These are phyloP conservation scores for Drechslera avenae DNA, from an alignment of 2,329 filamentous ascomycete species.

Conservation along the genomic window DNA sequence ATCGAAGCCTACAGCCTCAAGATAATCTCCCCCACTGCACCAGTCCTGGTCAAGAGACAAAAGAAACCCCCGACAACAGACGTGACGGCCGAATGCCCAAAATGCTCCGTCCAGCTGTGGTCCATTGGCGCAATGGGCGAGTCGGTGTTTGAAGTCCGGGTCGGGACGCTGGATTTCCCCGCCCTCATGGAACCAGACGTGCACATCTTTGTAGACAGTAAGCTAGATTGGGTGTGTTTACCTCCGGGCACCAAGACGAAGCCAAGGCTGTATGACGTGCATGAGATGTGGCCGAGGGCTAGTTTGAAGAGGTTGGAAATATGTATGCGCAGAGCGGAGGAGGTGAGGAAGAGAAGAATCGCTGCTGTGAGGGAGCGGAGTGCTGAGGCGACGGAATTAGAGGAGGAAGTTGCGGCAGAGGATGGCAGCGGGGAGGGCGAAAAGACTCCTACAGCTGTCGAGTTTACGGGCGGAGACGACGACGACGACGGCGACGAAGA, in stretches of 20 bases:
- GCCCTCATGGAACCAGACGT: slow-evolving; percentile 39
- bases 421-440: slow-evolving; percentile 25
- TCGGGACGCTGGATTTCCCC: slow-evolving; percentile 38
- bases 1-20: slow-evolving; percentile 34
- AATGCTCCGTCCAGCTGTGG: slow-evolving; percentile 34
- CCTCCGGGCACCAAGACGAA: slow-evolving; percentile 29
- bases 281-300: slow-evolving; percentile 33
- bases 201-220: slow-evolving; percentile 36
- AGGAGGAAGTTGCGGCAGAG: slow-evolving; percentile 1
- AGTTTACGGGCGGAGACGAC: slow-evolving; percentile 28
- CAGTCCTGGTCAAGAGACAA: slow-evolving; percentile 6
- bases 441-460: slow-evolving; percentile 39
- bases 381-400: not conserved
- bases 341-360: slow-evolving; percentile 1
- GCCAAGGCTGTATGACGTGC: slow-evolving; percentile 14
- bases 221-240: slow-evolving; percentile 37
- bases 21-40: slow-evolving; percentile 21
- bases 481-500: too few species aligned
- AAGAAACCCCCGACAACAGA: not conserved
- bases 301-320: slow-evolving; percentile 34
- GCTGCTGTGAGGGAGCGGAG: not conserved
- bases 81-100: slow-evolving; percentile 22
- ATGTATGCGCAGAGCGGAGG: slow-evolving; percentile 11
- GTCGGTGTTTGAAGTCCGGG: slow-evolving; percentile 19
- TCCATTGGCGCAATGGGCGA: slow-evolving; percentile 8